Evolutionary conservation across 495 filamentous ascomycete species (phyloP), one percentile per base, ranked within the genome.

Genomic region (Podospora comata): DNA sequence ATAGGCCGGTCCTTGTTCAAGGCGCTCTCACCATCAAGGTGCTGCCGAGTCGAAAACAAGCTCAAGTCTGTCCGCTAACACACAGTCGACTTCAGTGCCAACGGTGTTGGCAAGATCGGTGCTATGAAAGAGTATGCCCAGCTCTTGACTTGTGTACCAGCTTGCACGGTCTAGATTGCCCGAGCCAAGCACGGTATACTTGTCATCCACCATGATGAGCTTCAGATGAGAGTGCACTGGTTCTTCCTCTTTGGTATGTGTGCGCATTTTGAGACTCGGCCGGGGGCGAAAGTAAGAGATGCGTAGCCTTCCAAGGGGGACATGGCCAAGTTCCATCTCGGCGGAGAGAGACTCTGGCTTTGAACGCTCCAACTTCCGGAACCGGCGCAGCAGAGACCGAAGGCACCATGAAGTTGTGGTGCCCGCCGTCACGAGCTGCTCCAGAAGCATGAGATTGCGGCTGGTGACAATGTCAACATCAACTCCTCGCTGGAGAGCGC

Each of bases 151-250:
- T 13, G 90, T 92, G 71, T 82, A 91, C 88, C 88, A 92, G 72
- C 88, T 91, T 19, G 91, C 89, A 0, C 90, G 82, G 77, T 93
- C 91, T 82, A 89, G 84, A 72, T 93, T 93, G 32, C 88, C 90
- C 67, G 89, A 91, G 1, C 91, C 91, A 13, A 92, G 79, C 6
- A 93, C 80, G 16, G 84, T 79, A 30, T 85, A 82, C 65, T 84
- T 76, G 5, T 74, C 78, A 75, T 93, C 91, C 5, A 92, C 80
- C 28, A 91, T 78, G 16, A 82, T 85, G 53, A 90, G 77, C 72
- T 93, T 93, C 30, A 92, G 76, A 76, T 93, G 91, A n/a, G 84
- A 86, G 67, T 91, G 87, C 53, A 85, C 83, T 5, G 88, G 89
- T 67, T 88, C 84, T 60, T 81, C 79, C 11, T 60, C 71, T 20